Evolutionary conservation across 345 rosid species (phyloP), one percentile per base, ranked within the genome.

Genomic region (Salix viminalis): DNA sequence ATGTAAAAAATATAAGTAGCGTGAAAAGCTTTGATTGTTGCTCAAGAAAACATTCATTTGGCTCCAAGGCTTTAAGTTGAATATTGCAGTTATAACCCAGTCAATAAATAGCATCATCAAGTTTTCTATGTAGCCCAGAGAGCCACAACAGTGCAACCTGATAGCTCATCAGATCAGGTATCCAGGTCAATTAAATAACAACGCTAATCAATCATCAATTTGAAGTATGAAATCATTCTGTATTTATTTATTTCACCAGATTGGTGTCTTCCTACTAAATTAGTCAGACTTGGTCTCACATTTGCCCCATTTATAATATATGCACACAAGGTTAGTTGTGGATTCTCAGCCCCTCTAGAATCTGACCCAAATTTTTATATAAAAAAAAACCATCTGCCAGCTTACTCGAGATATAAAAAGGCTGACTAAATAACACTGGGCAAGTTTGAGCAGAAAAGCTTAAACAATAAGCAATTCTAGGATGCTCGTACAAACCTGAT

Each of bases 401-500:
- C 67, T 28, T 9, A 21, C 52, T 50, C 5, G 21, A 48, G 21
- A 48, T 48, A 48, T 48, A 15, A 16, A 37, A 26, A 67, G 19
- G 54, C 67, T 50, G 10, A 14, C 19, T 6, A 21, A 28, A 65
- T 36, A n/a, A 69, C 41, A 30, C 48, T 23, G 42, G 74, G 30
- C 21, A 16, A 52, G 44, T 56, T 18, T 61, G 61, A 54, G 73
- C 23, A 36, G 64, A 37, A 73, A 36, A 70, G 69, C 10, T 42
- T 66, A 14, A n/a, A 52, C 28, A 58, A 65, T 42, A 64, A 72
- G 67, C 42, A 74, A 41, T 79, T 77, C 6, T 50, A 15, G 70
- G 64, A 77, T 44, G 67, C 69, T 68, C 74, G 34, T 81, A 56
- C 79, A 48, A 82, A 94, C 99, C 97, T 92, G 90, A 85, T 96